phyloP scores from a whole-genome alignment of 768 basidiomycete genomes.

The Kwoniella europaea region DNA sequence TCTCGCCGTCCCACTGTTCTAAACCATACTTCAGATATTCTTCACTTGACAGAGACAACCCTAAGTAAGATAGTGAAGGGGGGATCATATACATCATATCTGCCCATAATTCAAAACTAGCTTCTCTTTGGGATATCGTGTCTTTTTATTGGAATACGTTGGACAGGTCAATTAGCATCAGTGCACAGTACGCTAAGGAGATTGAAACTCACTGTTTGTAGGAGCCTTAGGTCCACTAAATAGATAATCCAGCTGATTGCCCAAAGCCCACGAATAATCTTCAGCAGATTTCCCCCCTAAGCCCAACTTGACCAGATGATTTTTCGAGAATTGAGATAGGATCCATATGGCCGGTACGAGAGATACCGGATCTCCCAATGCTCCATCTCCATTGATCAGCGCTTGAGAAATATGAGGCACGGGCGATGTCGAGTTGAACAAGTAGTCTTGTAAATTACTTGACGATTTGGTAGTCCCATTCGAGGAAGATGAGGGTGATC shows the following conservation, averaged over 20 bases:
- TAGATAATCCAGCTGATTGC: slow-evolving; percentile 26
- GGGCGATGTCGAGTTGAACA: slow-evolving; percentile 9
- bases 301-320: not conserved
- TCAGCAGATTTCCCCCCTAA: not conserved
- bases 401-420: not conserved
- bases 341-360: slow-evolving; percentile 20
- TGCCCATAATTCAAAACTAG: slow-evolving; percentile 25
- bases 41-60: not conserved
- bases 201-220: slow-evolving; percentile 5
- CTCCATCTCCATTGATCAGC: slow-evolving; percentile 26
- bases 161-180: not conserved
- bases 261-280: slow-evolving; percentile 35
- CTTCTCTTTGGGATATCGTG: slow-evolving; percentile 30
- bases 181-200: not conserved
- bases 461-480: not conserved
- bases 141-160: not conserved
- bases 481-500: slow-evolving; percentile 9
- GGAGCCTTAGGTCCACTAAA: not conserved
- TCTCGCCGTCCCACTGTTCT: slow-evolving; percentile 18
- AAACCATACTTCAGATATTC: slow-evolving; percentile 7
- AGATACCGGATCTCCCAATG: slow-evolving; percentile 25
- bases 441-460: slow-evolving; percentile 6
- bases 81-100: slow-evolving; percentile 35
- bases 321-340: slow-evolving; percentile 17
- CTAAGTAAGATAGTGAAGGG: slow-evolving; percentile 24